These are phyloP conservation scores for Phaseolus coccineus DNA, from an alignment of 331 rosid genomes.

Conservation along the genomic window DNA sequence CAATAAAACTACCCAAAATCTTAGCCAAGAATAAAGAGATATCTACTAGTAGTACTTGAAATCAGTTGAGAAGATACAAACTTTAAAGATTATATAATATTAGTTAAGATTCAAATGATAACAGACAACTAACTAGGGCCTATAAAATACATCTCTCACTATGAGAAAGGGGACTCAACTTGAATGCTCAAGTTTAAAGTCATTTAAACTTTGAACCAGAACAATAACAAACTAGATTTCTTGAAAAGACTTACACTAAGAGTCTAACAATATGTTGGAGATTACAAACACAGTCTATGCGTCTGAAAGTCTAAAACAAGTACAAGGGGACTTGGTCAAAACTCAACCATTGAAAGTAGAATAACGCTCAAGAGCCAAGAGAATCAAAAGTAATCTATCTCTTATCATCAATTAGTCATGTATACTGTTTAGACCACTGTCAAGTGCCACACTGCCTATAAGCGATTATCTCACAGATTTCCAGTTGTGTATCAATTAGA, in stretches of 20 bases:
- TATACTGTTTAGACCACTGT: background rate
- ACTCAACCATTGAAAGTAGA: background rate
- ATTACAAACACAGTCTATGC: conserved; percentile 10
- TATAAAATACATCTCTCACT: too few relatives aligned
- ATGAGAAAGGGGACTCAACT: too few relatives aligned
- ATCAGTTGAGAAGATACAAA: too few relatives aligned
- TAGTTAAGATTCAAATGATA: too few relatives aligned
- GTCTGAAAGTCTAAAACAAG: background rate
- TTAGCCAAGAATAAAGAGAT: too few relatives aligned
- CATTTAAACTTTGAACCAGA: too few relatives aligned
- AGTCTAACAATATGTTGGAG: background rate
- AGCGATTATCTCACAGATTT: background rate
- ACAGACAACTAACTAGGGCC: too few relatives aligned
- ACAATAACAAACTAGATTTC: background rate
- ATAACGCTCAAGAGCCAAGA: background rate
- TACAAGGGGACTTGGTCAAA: conserved; percentile 18
- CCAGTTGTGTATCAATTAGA: background rate
- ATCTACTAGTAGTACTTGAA: too few relatives aligned
- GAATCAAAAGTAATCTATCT: background rate
- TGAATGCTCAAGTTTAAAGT: too few relatives aligned
- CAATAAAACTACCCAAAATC: too few relatives aligned
- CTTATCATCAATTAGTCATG: background rate
- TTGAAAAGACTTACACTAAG: background rate
- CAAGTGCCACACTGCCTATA: background rate
- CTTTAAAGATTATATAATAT: too few relatives aligned